A percentile compares a stretch with the other conserved stretches of the same genome.
phyloP scores from a whole-genome alignment of 176 grass and related monocot species.

The Carex pumila region DNA sequence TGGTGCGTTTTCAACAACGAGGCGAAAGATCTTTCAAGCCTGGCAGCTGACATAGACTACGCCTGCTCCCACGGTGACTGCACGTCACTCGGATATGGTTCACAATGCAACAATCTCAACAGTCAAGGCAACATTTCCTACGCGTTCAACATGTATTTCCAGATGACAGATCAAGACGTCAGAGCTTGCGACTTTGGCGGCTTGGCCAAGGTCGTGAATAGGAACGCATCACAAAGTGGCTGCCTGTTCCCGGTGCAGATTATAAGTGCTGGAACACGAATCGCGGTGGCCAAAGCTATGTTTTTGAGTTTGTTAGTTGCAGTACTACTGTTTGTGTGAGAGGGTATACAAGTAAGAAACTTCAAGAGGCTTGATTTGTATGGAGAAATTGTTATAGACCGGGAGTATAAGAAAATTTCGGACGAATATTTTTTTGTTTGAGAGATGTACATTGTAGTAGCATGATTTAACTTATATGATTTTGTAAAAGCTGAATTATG shows the following conservation, averaged over 20 bases:
- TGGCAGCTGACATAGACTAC: slow-evolving; percentile 45
- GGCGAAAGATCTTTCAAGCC: slow-evolving; percentile 26
- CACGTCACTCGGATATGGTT: slow-evolving; percentile 53
- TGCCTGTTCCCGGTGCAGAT: slow-evolving; percentile 67
- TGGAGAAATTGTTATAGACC: neutral
- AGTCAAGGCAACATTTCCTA: slow-evolving; percentile 59
- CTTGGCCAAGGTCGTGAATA: slow-evolving; percentile 51
- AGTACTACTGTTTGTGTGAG: slow-evolving; percentile 32
- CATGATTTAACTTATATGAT: neutral
- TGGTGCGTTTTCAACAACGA: slow-evolving; percentile 71
- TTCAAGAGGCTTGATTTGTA: neutral
- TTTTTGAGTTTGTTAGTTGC: slow-evolving; percentile 7
- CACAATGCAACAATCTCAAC: slow-evolving; percentile 51
- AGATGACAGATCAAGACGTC: slow-evolving; percentile 88
- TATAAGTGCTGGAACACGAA: slow-evolving; percentile 22
- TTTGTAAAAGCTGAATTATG: neutral
- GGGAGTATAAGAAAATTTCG: neutral
- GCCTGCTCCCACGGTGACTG: slow-evolving; percentile 67
- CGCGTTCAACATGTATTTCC: slow-evolving; percentile 98
- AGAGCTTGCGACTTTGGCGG: slow-evolving; percentile 74
- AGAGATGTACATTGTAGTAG: neutral
- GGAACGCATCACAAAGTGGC: slow-evolving; percentile 40
- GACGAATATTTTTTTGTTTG: neutral
- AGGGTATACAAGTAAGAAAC: neutral
- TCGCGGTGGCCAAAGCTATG: neutral